phyloP scores from a whole-genome alignment of 257 asterid species.

The Petrea volubilis region DNA sequence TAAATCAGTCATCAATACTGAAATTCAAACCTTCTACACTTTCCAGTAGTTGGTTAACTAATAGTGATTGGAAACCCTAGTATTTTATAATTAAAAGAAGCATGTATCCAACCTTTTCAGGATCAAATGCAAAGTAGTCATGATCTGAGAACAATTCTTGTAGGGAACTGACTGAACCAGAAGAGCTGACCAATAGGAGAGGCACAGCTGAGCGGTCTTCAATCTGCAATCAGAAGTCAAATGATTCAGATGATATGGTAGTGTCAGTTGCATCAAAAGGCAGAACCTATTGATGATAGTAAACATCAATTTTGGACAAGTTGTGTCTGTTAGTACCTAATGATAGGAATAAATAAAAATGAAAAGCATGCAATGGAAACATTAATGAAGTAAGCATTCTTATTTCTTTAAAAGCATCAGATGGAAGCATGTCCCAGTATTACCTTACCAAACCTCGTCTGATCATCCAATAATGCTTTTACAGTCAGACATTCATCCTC shows the following conservation, averaged over 20 bases:
- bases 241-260: slow-evolving; percentile 26
- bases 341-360: not conserved
- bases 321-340: not conserved
- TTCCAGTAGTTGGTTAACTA: no score
- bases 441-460: slow-evolving; percentile 54
- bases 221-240: slow-evolving; percentile 48
- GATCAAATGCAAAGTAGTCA: slow-evolving; percentile 69
- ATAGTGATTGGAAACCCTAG: no score
- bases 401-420: not conserved
- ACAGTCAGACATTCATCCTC: slow-evolving; percentile 33
- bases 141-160: slow-evolving; percentile 54
- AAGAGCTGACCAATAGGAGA: slow-evolving; percentile 62
- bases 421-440: slow-evolving; percentile 9
- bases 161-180: slow-evolving; percentile 50
- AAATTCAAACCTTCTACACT: no score
- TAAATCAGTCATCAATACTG: no score
- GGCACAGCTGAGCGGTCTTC: slow-evolving; percentile 67
- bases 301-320: slow-evolving; percentile 5
- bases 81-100: not conserved
- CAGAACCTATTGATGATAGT: not conserved
- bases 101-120: slow-evolving; percentile 70
- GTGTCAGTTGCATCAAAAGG: slow-evolving; percentile 16
- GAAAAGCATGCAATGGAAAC: not conserved
- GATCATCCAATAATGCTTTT: slow-evolving; percentile 53
- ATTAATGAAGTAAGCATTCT: not conserved